phyloP scores from a whole-genome alignment of 2,329 filamentous ascomycete species.

The Dothideomycetes sp. region DNA sequence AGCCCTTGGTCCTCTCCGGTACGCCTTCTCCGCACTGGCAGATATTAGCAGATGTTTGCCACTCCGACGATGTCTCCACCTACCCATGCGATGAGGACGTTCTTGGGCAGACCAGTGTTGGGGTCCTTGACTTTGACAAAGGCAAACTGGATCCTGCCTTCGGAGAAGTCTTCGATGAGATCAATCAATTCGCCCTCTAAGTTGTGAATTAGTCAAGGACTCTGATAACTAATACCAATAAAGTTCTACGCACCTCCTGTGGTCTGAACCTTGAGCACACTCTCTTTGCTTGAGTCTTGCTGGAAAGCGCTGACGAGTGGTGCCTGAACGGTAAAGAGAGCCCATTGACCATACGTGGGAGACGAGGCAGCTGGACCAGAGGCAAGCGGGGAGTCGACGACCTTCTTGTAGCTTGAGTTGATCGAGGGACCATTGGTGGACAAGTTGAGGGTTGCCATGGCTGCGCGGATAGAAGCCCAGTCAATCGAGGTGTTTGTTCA shows the following conservation, averaged over 20 bases:
- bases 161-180: slow-evolving; percentile 89
- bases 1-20: slow-evolving; percentile 95
- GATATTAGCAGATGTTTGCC: neutral
- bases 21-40: slow-evolving; percentile 81
- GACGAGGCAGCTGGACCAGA: slow-evolving; percentile 52
- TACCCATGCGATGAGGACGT: slow-evolving; percentile 82
- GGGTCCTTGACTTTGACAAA: slow-evolving; percentile 95
- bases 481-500: neutral
- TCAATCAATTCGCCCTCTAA: slow-evolving; percentile 83
- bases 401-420: slow-evolving; percentile 49
- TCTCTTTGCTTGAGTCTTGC: slow-evolving; percentile 76
- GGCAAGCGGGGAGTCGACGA: slow-evolving; percentile 50
- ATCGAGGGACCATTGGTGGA: slow-evolving; percentile 44
- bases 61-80: slow-evolving; percentile 10
- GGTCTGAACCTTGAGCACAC: slow-evolving; percentile 84
- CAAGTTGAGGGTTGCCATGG: slow-evolving; percentile 59
- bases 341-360: slow-evolving; percentile 83
- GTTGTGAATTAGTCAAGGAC: neutral
- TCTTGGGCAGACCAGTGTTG: slow-evolving; percentile 81
- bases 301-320: slow-evolving; percentile 91
- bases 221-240: neutral
- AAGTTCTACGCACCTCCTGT: slow-evolving; percentile 58
- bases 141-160: slow-evolving; percentile 92
- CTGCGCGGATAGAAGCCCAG: slow-evolving; percentile 27
- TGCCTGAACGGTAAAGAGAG: slow-evolving; percentile 83